phyloP scores from a whole-genome alignment of 1,139 yeast species.

The Zhuliangozyma blackwelliae region DNA sequence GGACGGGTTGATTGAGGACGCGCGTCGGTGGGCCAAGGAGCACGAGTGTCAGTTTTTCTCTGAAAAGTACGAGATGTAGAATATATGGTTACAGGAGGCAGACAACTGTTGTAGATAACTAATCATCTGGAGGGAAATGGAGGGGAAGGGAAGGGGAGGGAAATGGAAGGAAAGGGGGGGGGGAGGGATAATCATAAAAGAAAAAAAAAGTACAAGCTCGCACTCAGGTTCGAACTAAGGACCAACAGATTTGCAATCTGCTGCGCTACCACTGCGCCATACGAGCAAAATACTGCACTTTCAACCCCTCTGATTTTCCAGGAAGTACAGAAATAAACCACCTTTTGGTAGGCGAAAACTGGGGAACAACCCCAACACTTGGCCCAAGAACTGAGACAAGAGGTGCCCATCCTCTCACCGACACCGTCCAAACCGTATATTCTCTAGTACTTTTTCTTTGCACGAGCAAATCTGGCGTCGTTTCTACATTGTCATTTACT shows the following conservation, averaged over 20 bases:
- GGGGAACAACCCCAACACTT: no score
- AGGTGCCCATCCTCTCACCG: no score
- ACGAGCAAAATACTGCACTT: conserved; percentile 24
- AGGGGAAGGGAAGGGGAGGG: no score
- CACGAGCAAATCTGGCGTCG: no score
- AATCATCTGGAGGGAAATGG: neutral
- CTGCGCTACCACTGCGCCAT: conserved; percentile 57
- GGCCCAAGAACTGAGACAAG: no score
- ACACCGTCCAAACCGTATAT: no score
- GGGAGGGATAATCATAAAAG: neutral
- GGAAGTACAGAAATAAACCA: no score
- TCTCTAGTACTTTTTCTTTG: no score
- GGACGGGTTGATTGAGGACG: conserved; percentile 43
- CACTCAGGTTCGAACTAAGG: conserved; percentile 50
- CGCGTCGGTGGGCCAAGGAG: conserved; percentile 37
- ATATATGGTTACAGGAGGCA: neutral
- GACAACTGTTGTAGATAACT: neutral
- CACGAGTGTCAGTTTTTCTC: conserved; percentile 36
- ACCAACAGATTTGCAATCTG: conserved; percentile 55
- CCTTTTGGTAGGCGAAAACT: no score
- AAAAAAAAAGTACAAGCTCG: conserved; percentile 14
- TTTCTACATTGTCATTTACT: no score
- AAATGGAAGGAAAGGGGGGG: neutral
- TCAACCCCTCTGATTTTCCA: no score
- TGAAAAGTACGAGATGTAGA: conserved; percentile 38